phyloP scores from a whole-genome alignment of 2,329 filamentous ascomycete genomes.

The Cercospora sp. region DNA sequence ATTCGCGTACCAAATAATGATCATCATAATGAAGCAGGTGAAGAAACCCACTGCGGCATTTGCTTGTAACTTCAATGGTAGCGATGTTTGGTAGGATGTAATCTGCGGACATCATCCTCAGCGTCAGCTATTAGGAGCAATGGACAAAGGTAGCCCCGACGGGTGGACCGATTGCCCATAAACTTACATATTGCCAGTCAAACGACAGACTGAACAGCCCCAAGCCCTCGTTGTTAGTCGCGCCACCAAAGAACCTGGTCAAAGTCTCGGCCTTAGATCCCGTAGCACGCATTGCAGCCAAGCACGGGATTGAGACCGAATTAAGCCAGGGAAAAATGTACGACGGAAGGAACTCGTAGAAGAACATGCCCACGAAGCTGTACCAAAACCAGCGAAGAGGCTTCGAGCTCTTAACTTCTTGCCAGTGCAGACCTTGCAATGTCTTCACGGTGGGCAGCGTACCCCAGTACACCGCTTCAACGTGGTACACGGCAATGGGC shows the following conservation, averaged over 20 bases:
- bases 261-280: constrained; percentile 48
- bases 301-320: constrained; percentile 55
- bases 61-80: constrained; percentile 51
- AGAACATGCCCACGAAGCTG: constrained; percentile 45
- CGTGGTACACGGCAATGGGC: constrained; percentile 57
- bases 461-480: constrained; percentile 59
- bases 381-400: constrained; percentile 57
- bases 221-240: constrained; percentile 55
- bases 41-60: constrained; percentile 51
- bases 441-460: constrained; percentile 56
- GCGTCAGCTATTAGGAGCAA: background rate
- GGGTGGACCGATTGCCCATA: background rate
- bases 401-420: constrained; percentile 52
- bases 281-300: constrained; percentile 55
- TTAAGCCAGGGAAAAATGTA: constrained; percentile 60
- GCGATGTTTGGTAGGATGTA: constrained; percentile 54
- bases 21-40: constrained; percentile 53
- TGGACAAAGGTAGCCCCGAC: background rate
- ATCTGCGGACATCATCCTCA: constrained; percentile 42
- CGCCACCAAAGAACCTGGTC: constrained; percentile 55
- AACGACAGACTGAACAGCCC: constrained; percentile 53
- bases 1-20: constrained; percentile 55
- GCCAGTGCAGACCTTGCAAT: constrained; percentile 58
- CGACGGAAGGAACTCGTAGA: constrained; percentile 56
- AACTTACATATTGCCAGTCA: constrained; percentile 52